Evolutionary conservation across 2,329 filamentous ascomycete genomes (phyloP).

Genomic region (Elsinoe ampelina): DNA sequence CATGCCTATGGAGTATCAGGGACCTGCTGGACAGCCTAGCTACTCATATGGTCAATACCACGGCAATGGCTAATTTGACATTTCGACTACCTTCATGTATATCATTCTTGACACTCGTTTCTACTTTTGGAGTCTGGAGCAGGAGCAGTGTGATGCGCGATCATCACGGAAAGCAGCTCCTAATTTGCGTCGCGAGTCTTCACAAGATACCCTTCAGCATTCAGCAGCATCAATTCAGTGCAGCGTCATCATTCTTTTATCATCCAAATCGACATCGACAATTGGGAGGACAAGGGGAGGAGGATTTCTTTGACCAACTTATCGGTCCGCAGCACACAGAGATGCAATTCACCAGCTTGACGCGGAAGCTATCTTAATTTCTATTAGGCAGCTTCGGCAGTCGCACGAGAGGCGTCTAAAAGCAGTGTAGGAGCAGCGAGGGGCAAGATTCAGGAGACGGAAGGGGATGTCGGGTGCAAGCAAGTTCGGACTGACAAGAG

Average conservation of each 20-base stretch:
- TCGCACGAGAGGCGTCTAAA: no score
- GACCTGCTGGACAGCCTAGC: not conserved
- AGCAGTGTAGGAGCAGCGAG: no score
- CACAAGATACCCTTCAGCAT: conserved; percentile 2
- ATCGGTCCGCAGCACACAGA: not conserved
- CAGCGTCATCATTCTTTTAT: not conserved
- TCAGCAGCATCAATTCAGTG: not conserved
- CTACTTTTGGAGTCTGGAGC: not conserved
- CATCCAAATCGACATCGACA: not conserved
- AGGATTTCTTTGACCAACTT: not conserved
- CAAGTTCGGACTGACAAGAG: no score
- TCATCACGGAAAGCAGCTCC: not conserved
- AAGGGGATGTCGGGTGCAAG: not conserved
- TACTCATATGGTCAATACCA: conserved; percentile 11
- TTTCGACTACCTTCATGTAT: not conserved
- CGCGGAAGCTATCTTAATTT: not conserved
- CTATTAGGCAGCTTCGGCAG: not conserved
- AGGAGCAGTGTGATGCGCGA: not conserved
- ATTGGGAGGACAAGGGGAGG: not conserved
- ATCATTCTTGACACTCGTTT: conserved; percentile 3
- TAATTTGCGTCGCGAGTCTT: not conserved
- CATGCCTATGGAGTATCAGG: conserved; percentile 12
- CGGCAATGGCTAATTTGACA: conserved; percentile 2
- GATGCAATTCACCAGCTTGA: not conserved
- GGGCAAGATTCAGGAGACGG: not conserved